Base-by-base conservation (phyloP, 768 basidiomycete genomes). In the Psilocybe sp. region DNA sequence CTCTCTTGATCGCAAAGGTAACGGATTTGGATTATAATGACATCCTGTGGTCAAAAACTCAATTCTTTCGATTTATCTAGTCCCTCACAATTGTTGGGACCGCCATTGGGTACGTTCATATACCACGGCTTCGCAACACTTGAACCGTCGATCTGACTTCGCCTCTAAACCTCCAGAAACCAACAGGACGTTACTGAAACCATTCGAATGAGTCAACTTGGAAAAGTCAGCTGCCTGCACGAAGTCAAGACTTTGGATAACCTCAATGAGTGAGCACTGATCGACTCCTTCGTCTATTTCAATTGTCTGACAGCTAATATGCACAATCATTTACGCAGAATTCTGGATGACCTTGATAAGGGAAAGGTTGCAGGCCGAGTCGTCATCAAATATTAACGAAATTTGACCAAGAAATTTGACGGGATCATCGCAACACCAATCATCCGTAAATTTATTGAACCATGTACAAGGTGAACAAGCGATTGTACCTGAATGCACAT, bases 141-240 rank as follows among this genome's bases (percentile, higher is more conserved):
- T 13, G 14, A 23, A 28, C 3, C 23, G 23, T 7, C 7, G 23
- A n/a, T 28, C 33, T 35, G 11, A 14, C 10, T 28, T 31, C 5
- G 15, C 14, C 19, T 12, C 28, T 20, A 23, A 38, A 44, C 28
- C 16, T 20, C 52, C 33, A 84, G 87, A 1, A 89, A 84, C 66
- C 82, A 85, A 35, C 87, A 91, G 66, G 92, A 93, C 57, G 77
- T 83, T 8, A 66, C 76, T n/a, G 90, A 94, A 64, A 86, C 92
- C 1, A 73, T 93, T 15, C 77, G 80, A 2, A 78, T 92, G 46
- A 90, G 87, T 0, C 78, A 82, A 0, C 61, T 69, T 15, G 89
- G 88, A 10, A 84, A 82, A 56, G 84, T 91, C 40, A 83, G 78
- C 60, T 81, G 81, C 50, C 73, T 70, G 54, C 80, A 74, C 52